phyloP scores from a whole-genome alignment of 306 rosid genomes.

The barrel medic (Medicago truncatula) region MtrunA17r5.0-ANR NC_053046.1:39508501-39509000 shows the following conservation, averaged over 20 bases:
- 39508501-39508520: no score
- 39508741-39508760: constrained; percentile 45
- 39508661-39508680: constrained; percentile 49
- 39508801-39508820: constrained; percentile 63
- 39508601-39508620: constrained; percentile 65
- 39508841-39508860: constrained; percentile 52
- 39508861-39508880: constrained; percentile 54
- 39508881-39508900: constrained; percentile 35
- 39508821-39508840: constrained; percentile 49
- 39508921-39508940: no score
- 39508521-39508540: no score
- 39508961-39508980: no score
- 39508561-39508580: background rate
- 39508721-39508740: constrained; percentile 60
- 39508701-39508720: constrained; percentile 59
- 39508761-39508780: constrained; percentile 41
- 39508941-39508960: no score
- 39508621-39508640: constrained; percentile 46
- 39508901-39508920: constrained; percentile 49
- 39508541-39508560: background rate
- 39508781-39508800: constrained; percentile 58
- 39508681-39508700: constrained; percentile 49
- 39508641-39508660: constrained; percentile 55
- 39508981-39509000: constrained; percentile 34
- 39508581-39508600: constrained; percentile 64